A percentile compares a stretch with the other conserved stretches of the same genome.
These are phyloP conservation scores for Aspergillus novoparasiticus DNA, from an alignment of 2,329 filamentous ascomycete species.

Conservation along the genomic window DNA sequence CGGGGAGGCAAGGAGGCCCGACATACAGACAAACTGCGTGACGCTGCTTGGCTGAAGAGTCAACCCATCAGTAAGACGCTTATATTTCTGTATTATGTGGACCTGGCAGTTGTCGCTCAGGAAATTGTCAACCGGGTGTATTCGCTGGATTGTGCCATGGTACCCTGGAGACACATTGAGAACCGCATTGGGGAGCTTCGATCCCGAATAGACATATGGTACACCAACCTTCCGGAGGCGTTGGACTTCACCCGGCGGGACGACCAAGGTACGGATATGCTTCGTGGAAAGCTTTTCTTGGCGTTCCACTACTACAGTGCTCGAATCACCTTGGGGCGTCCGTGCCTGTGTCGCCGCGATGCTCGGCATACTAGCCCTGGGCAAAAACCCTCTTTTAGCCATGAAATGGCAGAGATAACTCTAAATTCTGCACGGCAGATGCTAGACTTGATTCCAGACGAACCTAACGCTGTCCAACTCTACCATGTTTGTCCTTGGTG, in stretches of 20 bases:
- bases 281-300: conserved; percentile 43
- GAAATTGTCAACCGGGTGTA: conserved; percentile 47
- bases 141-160: conserved; percentile 41
- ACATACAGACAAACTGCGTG: conserved; percentile 25
- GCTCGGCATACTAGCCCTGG: conserved; percentile 30
- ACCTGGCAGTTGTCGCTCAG: conserved; percentile 43
- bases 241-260: conserved; percentile 42
- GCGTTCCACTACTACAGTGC: conserved; percentile 50
- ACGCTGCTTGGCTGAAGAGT: conserved; percentile 39
- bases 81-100: conserved; percentile 43
- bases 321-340: conserved; percentile 47
- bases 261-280: conserved; percentile 32
- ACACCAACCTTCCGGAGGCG: conserved; percentile 35
- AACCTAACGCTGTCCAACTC: conserved; percentile 43
- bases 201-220: conserved; percentile 43
- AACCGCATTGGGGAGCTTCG: conserved; percentile 42
- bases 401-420: conserved; percentile 41
- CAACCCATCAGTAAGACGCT: conserved; percentile 38
- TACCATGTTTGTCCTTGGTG: conserved; percentile 48
- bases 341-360: conserved; percentile 50
- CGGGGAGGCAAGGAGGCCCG: conserved; percentile 28
- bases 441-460: conserved; percentile 46
- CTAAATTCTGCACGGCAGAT: conserved; percentile 43
- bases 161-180: conserved; percentile 46
- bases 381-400: conserved; percentile 38